Percentiles rank a stretch among this genome's conserved stretches.
phyloP scores from a whole-genome alignment of 805 yeast genomes.

The Kazachstania viticola region DNA sequence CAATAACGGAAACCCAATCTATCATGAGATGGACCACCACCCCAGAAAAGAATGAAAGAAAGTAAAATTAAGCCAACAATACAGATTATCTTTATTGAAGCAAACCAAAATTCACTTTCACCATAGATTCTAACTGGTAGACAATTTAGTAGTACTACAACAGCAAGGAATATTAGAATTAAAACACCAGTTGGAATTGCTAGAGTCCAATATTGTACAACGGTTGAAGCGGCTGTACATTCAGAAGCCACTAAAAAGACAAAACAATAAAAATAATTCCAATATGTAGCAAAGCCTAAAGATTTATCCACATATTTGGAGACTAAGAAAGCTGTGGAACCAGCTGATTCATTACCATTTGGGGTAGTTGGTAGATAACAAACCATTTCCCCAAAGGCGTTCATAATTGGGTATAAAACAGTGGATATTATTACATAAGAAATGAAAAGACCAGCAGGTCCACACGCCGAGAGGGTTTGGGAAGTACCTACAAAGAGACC shows the following conservation, averaged over 20 bases:
- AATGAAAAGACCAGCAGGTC: constrained; percentile 58
- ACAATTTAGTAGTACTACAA: constrained; percentile 37
- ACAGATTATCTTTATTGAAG: constrained; percentile 34
- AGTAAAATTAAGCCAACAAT: constrained; percentile 35
- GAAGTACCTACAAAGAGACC: constrained; percentile 74
- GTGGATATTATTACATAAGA: constrained; percentile 54
- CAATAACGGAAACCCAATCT: constrained; percentile 60
- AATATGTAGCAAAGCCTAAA: constrained; percentile 50
- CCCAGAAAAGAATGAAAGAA: constrained; percentile 37
- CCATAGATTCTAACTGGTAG: constrained; percentile 42
- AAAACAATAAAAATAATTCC: constrained; percentile 43
- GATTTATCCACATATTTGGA: constrained; percentile 49
- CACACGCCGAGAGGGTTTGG: constrained; percentile 47
- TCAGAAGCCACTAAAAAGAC: constrained; percentile 45
- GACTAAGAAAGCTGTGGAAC: constrained; percentile 48
- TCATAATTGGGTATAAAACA: constrained; percentile 56
- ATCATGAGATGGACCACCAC: constrained; percentile 38
- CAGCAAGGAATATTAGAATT: constrained; percentile 42
- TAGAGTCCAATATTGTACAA: constrained; percentile 49
- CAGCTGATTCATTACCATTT: constrained; percentile 34
- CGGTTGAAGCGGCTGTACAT: constrained; percentile 53
- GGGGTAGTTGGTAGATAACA: constrained; percentile 38
- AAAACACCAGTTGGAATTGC: constrained; percentile 43
- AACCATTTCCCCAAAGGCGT: constrained; percentile 56
- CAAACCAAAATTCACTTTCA: constrained; percentile 30